A percentile compares a stretch with the other conserved stretches of the same genome.
Evolutionary conservation across 106 monocot genomes (phyloP).

Genomic region (Acorus calamus): DNA sequence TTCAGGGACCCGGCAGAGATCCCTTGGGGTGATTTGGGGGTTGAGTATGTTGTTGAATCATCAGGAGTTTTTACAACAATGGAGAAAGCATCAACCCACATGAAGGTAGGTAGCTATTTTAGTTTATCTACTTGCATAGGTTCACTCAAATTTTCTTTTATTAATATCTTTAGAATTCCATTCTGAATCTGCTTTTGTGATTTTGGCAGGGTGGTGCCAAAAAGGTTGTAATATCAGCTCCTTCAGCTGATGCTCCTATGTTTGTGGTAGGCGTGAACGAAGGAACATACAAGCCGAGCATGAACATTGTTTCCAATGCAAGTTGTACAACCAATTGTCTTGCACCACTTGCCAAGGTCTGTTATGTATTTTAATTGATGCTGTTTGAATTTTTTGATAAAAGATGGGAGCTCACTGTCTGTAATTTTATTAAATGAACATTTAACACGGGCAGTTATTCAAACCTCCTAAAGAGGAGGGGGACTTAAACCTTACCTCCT

Average conservation of each 20-base stretch:
- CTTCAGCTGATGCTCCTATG: conserved; percentile 98
- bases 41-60: conserved; percentile 91
- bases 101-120: conserved; percentile 50
- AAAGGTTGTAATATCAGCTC: conserved; percentile 96
- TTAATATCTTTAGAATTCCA: background rate
- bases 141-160: background rate
- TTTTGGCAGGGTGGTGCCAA: conserved; percentile 79
- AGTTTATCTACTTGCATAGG: background rate
- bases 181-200: background rate
- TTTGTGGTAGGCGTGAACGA: conserved; percentile 99
- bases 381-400: background rate
- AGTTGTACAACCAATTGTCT: conserved; percentile 98
- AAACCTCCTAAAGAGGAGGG: no score
- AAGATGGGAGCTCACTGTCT: no score
- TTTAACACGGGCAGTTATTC: no score
- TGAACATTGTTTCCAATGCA: conserved; percentile 96
- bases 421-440: no score
- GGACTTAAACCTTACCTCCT: no score
- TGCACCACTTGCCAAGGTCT: conserved; percentile 90
- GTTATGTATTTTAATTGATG: background rate
- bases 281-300: conserved; percentile 50
- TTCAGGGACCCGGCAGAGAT: conserved; percentile 85
- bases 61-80: conserved; percentile 92
- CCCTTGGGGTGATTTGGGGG: conserved; percentile 84
- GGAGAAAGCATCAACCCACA: conserved; percentile 79